Base-by-base conservation (phyloP, 768 basidiomycete genomes). In the Galerina sulciceps region DNA sequence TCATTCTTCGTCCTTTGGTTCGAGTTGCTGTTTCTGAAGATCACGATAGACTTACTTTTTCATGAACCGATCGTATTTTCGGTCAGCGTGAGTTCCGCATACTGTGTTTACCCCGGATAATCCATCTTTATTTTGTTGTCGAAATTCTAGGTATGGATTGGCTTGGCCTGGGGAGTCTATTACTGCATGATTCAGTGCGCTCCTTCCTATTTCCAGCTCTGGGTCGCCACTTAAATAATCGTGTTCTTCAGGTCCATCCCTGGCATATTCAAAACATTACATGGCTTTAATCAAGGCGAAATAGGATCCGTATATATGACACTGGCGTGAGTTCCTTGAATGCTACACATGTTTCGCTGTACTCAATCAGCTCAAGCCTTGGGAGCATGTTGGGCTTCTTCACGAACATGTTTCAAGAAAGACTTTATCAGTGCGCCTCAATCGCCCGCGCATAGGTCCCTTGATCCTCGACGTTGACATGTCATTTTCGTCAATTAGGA, bases 131-230 rank as follows among this genome's bases (percentile, higher is more conserved):
- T 31, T n/a, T 54, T 35, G 15, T 47, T 17, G 4, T 35, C 6
- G 41, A 8, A 18, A 15, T 43, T 48, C 14, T 67, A 89, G 85
- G 62, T 86, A 14, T 87, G 85, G 87, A 72, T 85, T 15, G 84
- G 85, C 53, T 84, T 92, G 54, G 80, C 81, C 0, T 93, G 91
- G 90, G 90, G 90, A 0, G 82, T 90, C 6, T 71, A 88, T 34
- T 93, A 83, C 64, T 85, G 83, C 23, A 63, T 45, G 53, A 59
- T 59, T 82, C 84, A 42, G 72, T 86, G 26, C 81, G 85, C 84
- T 4, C 55, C 48, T 65, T 62, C 14, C 14, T 62, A 36, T 10
- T 54, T 41, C 20, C 48, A 44, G 3, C 26, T 18, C 11, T 22
- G 57, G 20, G 14, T 42, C 14, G 22, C 6, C 17, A 8, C 40